phyloP scores from a whole-genome alignment of 768 basidiomycete species.

The Pisolithus microcarpus region DNA sequence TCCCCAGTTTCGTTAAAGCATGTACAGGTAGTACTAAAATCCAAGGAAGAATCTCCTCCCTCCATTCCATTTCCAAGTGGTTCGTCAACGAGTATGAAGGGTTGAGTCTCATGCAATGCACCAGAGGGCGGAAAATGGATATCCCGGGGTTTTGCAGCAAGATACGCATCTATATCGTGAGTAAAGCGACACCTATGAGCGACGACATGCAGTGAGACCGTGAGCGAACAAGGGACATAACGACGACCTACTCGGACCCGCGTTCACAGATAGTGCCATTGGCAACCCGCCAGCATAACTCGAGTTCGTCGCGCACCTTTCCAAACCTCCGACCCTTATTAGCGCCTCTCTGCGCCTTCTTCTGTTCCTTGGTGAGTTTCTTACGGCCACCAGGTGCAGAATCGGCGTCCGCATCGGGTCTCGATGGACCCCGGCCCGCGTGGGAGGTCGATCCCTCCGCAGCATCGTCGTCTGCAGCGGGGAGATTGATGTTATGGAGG shows the following conservation, averaged over 20 bases:
- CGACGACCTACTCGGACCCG: conserved; percentile 49
- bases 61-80: neutral
- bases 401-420: conserved; percentile 29
- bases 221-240: neutral
- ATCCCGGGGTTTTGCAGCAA: conserved; percentile 69
- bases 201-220: neutral
- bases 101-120: conserved; percentile 39
- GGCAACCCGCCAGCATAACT: conserved; percentile 78
- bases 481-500: conserved; percentile 20
- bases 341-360: conserved; percentile 67
- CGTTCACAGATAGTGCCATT: conserved; percentile 64
- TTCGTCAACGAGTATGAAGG: conserved; percentile 37
- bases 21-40: conserved; percentile 19
- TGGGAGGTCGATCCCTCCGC: conserved; percentile 53
- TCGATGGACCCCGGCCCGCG: conserved; percentile 19
- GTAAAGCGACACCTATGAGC: conserved; percentile 61
- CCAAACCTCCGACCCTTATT: conserved; percentile 81
- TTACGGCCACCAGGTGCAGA: conserved; percentile 24
- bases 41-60: conserved; percentile 10
- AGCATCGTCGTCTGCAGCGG: conserved; percentile 46
- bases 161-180: conserved; percentile 72
- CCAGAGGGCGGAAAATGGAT: conserved; percentile 48
- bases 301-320: conserved; percentile 70
- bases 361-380: conserved; percentile 54
- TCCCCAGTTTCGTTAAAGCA: conserved; percentile 23